These are phyloP conservation scores for Endoconidiophora polonica DNA, from an alignment of 2,329 filamentous ascomycete genomes.

Conservation along the genomic window DNA sequence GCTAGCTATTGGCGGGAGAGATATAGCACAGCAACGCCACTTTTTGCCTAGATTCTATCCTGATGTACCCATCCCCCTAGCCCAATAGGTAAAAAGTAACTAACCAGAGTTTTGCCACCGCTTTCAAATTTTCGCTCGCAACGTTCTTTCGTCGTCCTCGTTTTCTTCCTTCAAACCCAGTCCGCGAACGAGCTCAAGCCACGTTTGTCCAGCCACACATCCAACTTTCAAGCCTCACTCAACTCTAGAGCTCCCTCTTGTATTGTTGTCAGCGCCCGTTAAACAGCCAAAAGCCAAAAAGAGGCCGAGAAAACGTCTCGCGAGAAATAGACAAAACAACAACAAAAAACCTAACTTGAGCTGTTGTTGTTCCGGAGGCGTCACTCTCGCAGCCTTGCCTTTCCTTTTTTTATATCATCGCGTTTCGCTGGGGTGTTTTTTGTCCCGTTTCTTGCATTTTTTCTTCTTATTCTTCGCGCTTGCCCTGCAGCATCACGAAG, in stretches of 20 bases:
- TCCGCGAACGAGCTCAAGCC: not conserved
- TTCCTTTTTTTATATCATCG: not conserved
- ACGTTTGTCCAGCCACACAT: slow-evolving; percentile 25
- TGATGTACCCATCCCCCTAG: no score
- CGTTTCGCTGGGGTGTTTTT: not conserved
- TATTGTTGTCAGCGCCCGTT: not conserved
- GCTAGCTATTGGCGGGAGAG: no score
- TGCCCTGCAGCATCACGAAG: not conserved
- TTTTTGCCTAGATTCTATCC: no score
- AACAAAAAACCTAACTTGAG: no score
- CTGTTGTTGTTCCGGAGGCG: no score
- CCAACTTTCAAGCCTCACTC: slow-evolving; percentile 17
- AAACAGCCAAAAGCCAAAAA: not conserved
- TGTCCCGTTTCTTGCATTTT: not conserved
- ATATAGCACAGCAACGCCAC: no score
- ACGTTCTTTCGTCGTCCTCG: slow-evolving; percentile 3
- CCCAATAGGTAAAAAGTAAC: not conserved
- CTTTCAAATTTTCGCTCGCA: not conserved
- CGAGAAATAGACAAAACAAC: no score
- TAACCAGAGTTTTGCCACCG: not conserved
- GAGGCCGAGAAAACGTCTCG: no score
- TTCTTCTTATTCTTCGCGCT: not conserved
- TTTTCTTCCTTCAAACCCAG: not conserved
- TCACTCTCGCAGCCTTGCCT: not conserved
- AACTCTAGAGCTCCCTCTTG: slow-evolving; percentile 18